These are phyloP conservation scores for Phoma sp. DNA, from an alignment of 2,329 filamentous ascomycete genomes.

Conservation along the genomic window DNA sequence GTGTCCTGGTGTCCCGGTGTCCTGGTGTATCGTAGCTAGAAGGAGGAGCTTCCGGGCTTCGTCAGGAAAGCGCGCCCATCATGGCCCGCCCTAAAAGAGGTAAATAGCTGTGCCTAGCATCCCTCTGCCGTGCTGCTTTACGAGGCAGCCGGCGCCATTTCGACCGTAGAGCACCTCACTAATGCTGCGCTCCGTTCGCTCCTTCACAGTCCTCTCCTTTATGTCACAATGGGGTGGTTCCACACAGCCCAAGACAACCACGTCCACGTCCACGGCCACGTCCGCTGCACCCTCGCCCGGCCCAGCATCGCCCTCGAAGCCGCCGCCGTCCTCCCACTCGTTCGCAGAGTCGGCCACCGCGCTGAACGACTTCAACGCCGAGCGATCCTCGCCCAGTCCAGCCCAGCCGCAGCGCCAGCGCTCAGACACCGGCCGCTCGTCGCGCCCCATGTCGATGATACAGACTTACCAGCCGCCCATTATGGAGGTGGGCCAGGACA, in stretches of 20 bases:
- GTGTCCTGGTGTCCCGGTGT: slow-evolving; percentile 1
- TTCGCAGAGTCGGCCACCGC: slow-evolving; percentile 40
- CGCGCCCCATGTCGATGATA: slow-evolving; percentile 83
- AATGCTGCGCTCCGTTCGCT: slow-evolving; percentile 35
- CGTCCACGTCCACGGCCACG: slow-evolving; percentile 23
- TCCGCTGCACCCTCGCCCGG: slow-evolving; percentile 39
- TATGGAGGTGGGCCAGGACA: slow-evolving; percentile 85
- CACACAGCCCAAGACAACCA: slow-evolving; percentile 40
- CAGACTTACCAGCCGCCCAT: slow-evolving; percentile 84
- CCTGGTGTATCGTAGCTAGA: slow-evolving; percentile 15
- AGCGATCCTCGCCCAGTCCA: slow-evolving; percentile 38
- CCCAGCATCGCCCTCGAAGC: slow-evolving; percentile 41
- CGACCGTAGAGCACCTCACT: slow-evolving; percentile 25
- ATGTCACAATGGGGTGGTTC: slow-evolving; percentile 76
- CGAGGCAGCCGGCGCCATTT: slow-evolving; percentile 11
- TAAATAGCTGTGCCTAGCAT: slow-evolving; percentile 27
- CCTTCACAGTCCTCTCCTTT: slow-evolving; percentile 76
- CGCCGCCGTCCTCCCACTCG: slow-evolving; percentile 25
- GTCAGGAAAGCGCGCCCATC: slow-evolving; percentile 24
- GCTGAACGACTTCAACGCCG: slow-evolving; percentile 37
- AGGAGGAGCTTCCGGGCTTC: slow-evolving; percentile 18
- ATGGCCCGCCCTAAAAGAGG: slow-evolving; percentile 49
- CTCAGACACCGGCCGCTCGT: slow-evolving; percentile 59
- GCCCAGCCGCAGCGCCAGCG: slow-evolving; percentile 49
- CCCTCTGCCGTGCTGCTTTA: slow-evolving; percentile 12